A percentile compares a stretch with the other conserved stretches of the same genome.
phyloP scores from a whole-genome alignment of 441 rosid species.

The Sinapis alba region DNA sequence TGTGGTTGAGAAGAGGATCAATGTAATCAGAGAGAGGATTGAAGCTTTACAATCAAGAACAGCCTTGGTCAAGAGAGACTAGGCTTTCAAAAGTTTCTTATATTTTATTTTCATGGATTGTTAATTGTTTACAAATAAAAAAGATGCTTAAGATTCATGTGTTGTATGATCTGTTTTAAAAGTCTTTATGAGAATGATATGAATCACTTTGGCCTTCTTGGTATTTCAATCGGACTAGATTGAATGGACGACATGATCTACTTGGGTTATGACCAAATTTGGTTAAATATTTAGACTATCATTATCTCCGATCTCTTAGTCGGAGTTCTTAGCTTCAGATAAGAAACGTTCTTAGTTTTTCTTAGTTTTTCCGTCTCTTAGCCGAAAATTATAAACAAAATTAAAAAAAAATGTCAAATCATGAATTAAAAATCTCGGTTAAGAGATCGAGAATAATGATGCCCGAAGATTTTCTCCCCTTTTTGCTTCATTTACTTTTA shows the following conservation, averaged over 20 bases:
- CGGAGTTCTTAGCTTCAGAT: no score
- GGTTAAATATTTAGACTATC: no score
- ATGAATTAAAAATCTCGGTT: no score
- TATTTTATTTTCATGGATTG: not conserved
- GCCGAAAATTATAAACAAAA: no score
- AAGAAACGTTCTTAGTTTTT: no score
- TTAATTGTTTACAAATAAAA: not conserved
- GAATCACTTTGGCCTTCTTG: not conserved
- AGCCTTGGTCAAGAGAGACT: not conserved
- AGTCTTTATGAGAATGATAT: no score
- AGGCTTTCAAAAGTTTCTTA: not conserved
- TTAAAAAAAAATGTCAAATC: no score
- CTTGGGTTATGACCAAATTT: conserved; percentile 1
- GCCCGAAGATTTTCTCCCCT: not conserved
- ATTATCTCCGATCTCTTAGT: no score
- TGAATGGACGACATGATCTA: not conserved
- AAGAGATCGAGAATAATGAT: no score
- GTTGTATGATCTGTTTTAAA: no score
- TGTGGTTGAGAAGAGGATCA: conserved; percentile 28
- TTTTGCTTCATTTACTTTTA: not conserved
- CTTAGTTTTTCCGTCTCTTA: no score
- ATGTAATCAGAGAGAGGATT: conserved; percentile 17
- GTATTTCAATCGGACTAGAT: not conserved
- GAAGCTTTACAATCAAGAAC: not conserved
- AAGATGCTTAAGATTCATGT: conserved; percentile 3